These are phyloP conservation scores for Triglochin maritima DNA, from an alignment of 106 monocot genomes.

Conservation along the genomic window DNA sequence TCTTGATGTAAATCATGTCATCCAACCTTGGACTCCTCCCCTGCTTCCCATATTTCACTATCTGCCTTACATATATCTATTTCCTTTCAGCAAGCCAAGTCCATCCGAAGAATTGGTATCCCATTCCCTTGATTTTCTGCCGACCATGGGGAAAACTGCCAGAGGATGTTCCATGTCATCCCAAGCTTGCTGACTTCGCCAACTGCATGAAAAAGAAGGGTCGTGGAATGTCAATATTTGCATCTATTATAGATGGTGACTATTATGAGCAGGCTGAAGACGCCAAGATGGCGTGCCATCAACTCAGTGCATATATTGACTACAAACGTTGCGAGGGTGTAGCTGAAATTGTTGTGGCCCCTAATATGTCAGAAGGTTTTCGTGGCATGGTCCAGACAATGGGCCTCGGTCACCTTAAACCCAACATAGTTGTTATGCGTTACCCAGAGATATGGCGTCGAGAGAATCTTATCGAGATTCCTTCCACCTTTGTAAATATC, in stretches of 20 bases:
- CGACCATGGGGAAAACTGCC: conserved; percentile 99
- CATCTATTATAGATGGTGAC: conserved; percentile 84
- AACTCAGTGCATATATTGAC: conserved; percentile 81
- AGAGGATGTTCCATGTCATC: conserved; percentile 96
- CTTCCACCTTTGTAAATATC: conserved; percentile 86
- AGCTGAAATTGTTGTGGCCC: conserved; percentile 88
- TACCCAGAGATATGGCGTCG: conserved; percentile 98
- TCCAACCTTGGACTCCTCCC: no score
- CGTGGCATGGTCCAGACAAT: conserved; percentile 92
- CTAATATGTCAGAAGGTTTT: conserved; percentile 79
- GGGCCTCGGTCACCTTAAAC: conserved; percentile 97
- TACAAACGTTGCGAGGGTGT: conserved; percentile 95
- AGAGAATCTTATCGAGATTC: conserved; percentile 85
- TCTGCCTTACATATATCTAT: no score
- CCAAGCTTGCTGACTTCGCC: conserved; percentile 97
- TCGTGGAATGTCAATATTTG: conserved; percentile 92
- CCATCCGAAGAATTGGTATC: conserved; percentile 90
- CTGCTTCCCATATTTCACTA: no score
- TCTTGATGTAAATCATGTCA: no score
- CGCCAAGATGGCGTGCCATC: conserved; percentile 74
- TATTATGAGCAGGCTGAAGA: conserved; percentile 82
- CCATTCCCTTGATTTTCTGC: conserved; percentile 91
- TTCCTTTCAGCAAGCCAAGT: conserved; percentile 8
- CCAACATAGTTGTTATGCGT: conserved; percentile 95
- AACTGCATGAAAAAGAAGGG: conserved; percentile 99